phyloP scores from a whole-genome alignment of 441 rosid genomes.

The Bruguiera hainesii region DNA sequence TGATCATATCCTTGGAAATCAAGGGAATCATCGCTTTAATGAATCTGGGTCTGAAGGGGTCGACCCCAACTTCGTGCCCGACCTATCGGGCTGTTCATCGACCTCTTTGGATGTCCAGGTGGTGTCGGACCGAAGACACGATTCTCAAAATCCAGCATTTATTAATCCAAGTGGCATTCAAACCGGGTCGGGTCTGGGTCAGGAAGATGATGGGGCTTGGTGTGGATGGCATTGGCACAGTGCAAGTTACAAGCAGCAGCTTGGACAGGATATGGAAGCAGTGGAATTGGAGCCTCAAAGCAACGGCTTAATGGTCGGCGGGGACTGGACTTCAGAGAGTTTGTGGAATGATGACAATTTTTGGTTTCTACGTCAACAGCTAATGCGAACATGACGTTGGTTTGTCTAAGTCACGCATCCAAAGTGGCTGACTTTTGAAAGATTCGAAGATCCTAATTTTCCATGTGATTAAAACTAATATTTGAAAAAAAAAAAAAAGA shows the following conservation, averaged over 20 bases:
- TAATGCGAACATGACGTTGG: constrained; percentile 19
- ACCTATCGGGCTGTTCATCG: constrained; percentile 38
- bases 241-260: no score
- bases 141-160: constrained; percentile 21
- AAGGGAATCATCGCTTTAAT: neutral
- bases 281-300: constrained; percentile 19
- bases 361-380: constrained; percentile 36
- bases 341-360: constrained; percentile 45
- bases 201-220: neutral
- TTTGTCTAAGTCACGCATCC: constrained; percentile 37
- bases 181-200: constrained; percentile 20
- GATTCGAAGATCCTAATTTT: constrained; percentile 17
- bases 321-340: constrained; percentile 31
- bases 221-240: constrained; percentile 14
- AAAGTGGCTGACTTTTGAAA: neutral
- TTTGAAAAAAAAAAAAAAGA: no score
- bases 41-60: constrained; percentile 22
- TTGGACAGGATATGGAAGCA: constrained; percentile 14
- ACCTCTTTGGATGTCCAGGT: constrained; percentile 46
- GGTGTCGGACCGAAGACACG: constrained; percentile 33
- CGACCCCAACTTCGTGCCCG: constrained; percentile 35
- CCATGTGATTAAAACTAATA: neutral
- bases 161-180: constrained; percentile 4
- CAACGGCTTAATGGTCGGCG: constrained; percentile 27
- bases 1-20: neutral